Conservation (phyloP, 768 basidiomycete genomes). For the Imleria badia region DNA sequence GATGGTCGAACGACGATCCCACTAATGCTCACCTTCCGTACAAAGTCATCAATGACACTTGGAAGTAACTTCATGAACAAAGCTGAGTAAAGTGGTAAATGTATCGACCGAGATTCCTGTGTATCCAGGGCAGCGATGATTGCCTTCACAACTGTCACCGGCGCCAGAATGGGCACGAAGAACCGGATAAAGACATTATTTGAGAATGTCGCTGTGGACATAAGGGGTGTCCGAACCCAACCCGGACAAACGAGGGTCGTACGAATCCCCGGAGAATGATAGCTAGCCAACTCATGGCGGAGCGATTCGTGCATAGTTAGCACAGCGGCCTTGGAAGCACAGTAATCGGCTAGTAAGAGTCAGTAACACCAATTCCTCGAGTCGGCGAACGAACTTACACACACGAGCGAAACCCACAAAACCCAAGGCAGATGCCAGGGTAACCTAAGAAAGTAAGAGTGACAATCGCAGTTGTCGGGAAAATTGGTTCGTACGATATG, state of each 20-base stretch:
- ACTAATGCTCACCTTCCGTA: conserved; percentile 60
- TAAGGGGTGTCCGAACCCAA: conserved; percentile 76
- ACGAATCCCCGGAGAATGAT: conserved; percentile 71
- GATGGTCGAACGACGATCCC: background rate
- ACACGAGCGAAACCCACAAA: conserved; percentile 70
- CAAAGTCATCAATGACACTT: conserved; percentile 70
- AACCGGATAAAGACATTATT: conserved; percentile 57
- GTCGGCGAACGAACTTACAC: conserved; percentile 47
- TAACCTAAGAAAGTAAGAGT: conserved; percentile 50
- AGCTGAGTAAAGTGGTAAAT: conserved; percentile 72
- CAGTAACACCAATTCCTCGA: conserved; percentile 1
- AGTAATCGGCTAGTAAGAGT: conserved; percentile 72
- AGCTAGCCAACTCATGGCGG: conserved; percentile 84
- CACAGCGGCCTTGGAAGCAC: conserved; percentile 90
- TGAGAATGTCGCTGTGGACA: conserved; percentile 58
- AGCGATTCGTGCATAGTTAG: conserved; percentile 80
- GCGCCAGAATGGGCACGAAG: conserved; percentile 71
- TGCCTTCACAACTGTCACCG: conserved; percentile 73
- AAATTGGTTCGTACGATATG: conserved; percentile 69
- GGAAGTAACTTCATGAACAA: conserved; percentile 60
- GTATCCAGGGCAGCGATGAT: conserved; percentile 82
- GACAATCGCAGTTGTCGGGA: background rate
- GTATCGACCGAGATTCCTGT: conserved; percentile 69
- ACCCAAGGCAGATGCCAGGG: conserved; percentile 74
- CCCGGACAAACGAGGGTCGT: conserved; percentile 86